Evolutionary conservation across 2,329 filamentous ascomycete genomes (phyloP).

Genomic region (Ceratocystis eucalypticola): DNA sequence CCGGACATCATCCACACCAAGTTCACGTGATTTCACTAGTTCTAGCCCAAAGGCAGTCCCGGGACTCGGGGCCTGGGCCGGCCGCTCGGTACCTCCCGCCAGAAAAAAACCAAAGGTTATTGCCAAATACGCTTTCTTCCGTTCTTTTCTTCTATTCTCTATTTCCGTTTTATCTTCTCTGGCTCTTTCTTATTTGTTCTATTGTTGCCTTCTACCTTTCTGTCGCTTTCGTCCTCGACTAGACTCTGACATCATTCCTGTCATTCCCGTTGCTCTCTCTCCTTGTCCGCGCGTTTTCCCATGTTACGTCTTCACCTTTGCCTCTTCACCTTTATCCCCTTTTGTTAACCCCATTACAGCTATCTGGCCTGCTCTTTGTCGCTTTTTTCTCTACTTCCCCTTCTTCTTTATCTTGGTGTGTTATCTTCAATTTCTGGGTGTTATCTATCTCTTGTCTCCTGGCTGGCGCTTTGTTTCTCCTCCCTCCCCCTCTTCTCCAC

Average conservation of each 20-base stretch:
- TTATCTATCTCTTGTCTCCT: background rate
- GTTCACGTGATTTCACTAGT: constrained; percentile 54
- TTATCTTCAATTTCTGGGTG: background rate
- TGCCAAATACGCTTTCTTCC: background rate
- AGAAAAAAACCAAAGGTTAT: background rate
- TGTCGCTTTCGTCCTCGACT: too few species aligned
- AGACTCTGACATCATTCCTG: background rate
- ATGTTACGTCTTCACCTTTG: background rate
- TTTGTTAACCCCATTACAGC: background rate
- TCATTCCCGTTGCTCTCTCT: background rate
- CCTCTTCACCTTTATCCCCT: background rate
- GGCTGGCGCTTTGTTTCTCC: constrained; percentile 1
- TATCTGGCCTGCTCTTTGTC: background rate
- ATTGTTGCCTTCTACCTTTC: too few species aligned
- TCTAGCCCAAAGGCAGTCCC: background rate
- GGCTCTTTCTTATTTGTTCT: background rate
- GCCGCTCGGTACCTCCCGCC: background rate
- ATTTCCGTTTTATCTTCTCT: constrained; percentile 9
- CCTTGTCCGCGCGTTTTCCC: background rate
- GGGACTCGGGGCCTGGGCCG: background rate
- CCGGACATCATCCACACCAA: constrained; percentile 98
- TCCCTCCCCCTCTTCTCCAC: background rate
- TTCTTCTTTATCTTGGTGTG: background rate
- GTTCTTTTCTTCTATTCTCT: background rate
- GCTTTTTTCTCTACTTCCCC: background rate